A percentile compares a stretch with the other conserved stretches of the same genome.
phyloP scores from a whole-genome alignment of 441 rosid genomes.

The Gossypium gossypioides region DNA sequence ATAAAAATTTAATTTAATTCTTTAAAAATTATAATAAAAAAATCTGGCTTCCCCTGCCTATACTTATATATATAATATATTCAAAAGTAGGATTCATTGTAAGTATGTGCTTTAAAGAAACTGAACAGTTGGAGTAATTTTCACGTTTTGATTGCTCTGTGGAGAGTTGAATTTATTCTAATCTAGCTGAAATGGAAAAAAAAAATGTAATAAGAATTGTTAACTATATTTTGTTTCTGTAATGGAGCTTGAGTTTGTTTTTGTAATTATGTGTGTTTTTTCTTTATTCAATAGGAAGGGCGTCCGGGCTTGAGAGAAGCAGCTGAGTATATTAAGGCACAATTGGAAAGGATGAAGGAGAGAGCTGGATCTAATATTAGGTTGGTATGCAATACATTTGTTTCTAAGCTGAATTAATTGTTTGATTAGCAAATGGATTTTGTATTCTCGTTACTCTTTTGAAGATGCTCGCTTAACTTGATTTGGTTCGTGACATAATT shows the following conservation, averaged over 20 bases:
- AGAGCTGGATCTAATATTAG: slow-evolving; percentile 69
- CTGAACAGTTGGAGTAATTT: no score
- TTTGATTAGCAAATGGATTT: not conserved
- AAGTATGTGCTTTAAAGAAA: no score
- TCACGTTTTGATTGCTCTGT: not conserved
- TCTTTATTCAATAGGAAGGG: slow-evolving; percentile 56
- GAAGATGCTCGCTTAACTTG: not conserved
- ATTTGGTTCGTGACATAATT: not conserved
- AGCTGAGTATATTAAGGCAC: slow-evolving; percentile 64
- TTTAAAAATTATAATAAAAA: no score
- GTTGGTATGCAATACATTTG: slow-evolving; percentile 23
- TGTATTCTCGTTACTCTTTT: not conserved
- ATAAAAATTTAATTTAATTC: no score
- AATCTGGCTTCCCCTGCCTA: no score
- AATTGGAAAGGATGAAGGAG: slow-evolving; percentile 57
- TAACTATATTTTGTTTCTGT: no score
- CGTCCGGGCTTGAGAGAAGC: slow-evolving; percentile 79
- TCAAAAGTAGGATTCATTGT: no score
- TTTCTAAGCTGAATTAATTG: slow-evolving; percentile 3
- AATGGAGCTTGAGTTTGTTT: not conserved
- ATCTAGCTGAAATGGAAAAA: not conserved
- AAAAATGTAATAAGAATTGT: not conserved
- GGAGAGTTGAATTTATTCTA: no score
- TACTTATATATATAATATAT: no score
- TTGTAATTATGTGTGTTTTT: not conserved